Evolutionary conservation across 2,329 filamentous ascomycete species (phyloP).

Genomic region (Trichocomaceae sp.): DNA sequence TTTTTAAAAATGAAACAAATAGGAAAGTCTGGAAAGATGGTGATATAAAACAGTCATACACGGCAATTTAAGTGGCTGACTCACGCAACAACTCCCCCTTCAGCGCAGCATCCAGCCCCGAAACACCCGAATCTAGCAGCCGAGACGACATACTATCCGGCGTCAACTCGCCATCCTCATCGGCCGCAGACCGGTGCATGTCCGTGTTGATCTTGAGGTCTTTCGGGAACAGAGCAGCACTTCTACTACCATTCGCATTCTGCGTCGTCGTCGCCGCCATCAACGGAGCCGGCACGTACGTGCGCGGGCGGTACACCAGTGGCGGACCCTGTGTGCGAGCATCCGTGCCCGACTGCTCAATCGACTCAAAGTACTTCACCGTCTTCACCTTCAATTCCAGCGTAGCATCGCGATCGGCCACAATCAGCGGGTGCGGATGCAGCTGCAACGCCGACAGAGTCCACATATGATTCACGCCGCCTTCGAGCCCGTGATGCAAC

Average conservation of each 20-base stretch:
- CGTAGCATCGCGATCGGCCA: conserved; percentile 74
- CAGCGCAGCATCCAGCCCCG: conserved; percentile 35
- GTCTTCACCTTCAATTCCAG: conserved; percentile 68
- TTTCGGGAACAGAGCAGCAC: conserved; percentile 24
- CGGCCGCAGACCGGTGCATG: conserved; percentile 25
- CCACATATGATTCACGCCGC: conserved; percentile 85
- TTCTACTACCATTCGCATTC: neutral
- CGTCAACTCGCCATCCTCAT: conserved; percentile 40
- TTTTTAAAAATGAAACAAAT: neutral
- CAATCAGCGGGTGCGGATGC: conserved; percentile 73
- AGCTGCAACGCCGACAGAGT: conserved; percentile 74
- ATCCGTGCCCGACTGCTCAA: conserved; percentile 56
- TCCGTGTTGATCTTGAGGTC: conserved; percentile 43
- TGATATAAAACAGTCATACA: neutral
- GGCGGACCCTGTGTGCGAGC: conserved; percentile 38
- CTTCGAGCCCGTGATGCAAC: conserved; percentile 72
- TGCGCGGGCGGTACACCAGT: conserved; percentile 35
- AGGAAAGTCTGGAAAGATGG: no score
- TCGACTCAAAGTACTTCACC: conserved; percentile 66
- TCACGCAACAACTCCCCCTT: conserved; percentile 39
- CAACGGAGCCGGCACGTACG: conserved; percentile 29
- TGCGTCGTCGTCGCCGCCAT: no score
- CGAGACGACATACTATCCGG: conserved; percentile 46
- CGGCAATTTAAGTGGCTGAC: no score
- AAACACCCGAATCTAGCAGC: conserved; percentile 40